Evolutionary conservation across 83 land plant genomes (phyloP), one percentile per base, ranked within the genome.

Genomic region (Diphasiastrum complanatum): DNA sequence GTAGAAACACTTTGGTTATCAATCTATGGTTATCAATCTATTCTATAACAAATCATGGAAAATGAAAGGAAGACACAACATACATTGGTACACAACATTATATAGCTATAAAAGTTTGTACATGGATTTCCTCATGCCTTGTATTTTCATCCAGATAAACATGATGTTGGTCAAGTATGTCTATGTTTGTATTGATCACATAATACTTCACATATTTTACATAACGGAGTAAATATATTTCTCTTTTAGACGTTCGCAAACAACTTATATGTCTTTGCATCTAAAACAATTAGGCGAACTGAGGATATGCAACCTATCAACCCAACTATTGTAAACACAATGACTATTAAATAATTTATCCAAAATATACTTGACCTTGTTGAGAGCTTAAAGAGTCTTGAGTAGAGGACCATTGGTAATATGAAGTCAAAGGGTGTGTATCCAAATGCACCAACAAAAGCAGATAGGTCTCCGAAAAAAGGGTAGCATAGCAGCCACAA

Each of bases 401-500:
- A 81, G 70, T 79, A 92, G 68, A 83, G 74, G 28, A 87, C 27
- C 35, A 75, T 60, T 1, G 98, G 98, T 52, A 92, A 47, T 6
- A 85, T 74, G 36, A 88, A 92, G 64, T 85, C 91, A 5, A 92
- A 70, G 2, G 98, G 98, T 28, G 81, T 46, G 76, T 85, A 83
- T 18, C 96, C 85, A 38, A 92, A 84, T 6, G 98, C 96, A 20
- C 98, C 98, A 16, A 85, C 66, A 14, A 92, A 43, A 1, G 81
- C 79, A 54, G 81, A 81, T 29, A 92, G 75, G 71, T 92, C 95
- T 19, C 85, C 96, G 59, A 92, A 88, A 66, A 92, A 92, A 18
- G n/a, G 97, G 97, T 2, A 92, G 71, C 82, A 89, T 86, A 8
- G 98, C 95, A 30, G 91, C 79, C 19, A 92, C 56, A 3, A 70